Base-by-base conservation (phyloP, 257 asterid genomes). In the Przewalskia tangutica region DNA sequence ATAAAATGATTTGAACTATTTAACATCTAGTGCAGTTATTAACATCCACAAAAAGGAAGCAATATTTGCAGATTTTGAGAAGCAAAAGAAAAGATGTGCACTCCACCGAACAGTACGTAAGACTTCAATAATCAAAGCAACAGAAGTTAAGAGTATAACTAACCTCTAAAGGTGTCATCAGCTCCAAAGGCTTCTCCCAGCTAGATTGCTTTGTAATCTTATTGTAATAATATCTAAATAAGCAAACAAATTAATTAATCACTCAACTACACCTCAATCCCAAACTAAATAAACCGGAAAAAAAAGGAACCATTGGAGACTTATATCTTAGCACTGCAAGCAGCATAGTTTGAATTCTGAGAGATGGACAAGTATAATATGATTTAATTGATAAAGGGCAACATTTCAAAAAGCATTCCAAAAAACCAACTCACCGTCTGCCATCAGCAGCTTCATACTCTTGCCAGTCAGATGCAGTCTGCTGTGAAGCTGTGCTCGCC, bases 121-220 rank as follows among this genome's bases (percentile, higher is more conserved):
- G 46, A 81, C 79, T 48, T 81, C 50, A 64, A 67, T 55, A 83
- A 83, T 44, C 82, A 55, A 62, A 77, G 68, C 60, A 68, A n/a
- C 79, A 83, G 78, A 65, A 84, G 32, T 76, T 81, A 65, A 81
- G 79, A 81, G 75, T 81, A 82, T 84, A 84, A 86, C 92, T 86
- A 91, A 94, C 99, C 99, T 96, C 99, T 65, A 91, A 78, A 66
- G 97, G 93, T 66, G 97, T 93, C 98, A 96, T 92, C 92, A 96
- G 86, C 86, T 96, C 99, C 67, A 85, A 62, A 86, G 99, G 99
- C 92, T 96, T 96, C 86, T 96, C 99, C 99, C 99, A 96, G 88
- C 95, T 91, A 56, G 99, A 96, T 87, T 90, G 97, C 87, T 94
- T 94, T 32, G 97, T 93, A 63, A 79, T 81, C 90, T 91, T 94